Base-by-base conservation (phyloP, 1,139 yeast genomes). In the Yamadazyma buinensis region DNA sequence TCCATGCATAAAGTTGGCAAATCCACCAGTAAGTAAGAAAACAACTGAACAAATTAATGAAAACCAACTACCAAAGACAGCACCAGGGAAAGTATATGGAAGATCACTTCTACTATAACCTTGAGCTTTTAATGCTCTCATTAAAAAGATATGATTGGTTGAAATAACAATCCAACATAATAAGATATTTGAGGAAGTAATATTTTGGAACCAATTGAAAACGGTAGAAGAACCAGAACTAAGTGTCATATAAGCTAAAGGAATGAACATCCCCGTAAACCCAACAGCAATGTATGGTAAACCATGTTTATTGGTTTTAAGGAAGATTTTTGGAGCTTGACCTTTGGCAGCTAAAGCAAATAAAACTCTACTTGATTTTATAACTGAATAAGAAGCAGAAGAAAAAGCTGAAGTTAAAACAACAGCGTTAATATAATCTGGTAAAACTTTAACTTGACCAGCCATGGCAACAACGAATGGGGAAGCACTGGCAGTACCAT, bases 341-440 rank as follows among this genome's bases (percentile, higher is more conserved):
- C 67, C 66, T 40, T 66, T 66, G 8, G 57, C 51, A 19, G 71
- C 66, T 43, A 66, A 54, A 11, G 77, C 68, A 38, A 75, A 72
- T 39, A 73, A 59, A 32, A 75, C 64, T 52, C 80, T 66, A 23
- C 77, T 66, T 34, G 75, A 68, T 27, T 75, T 74, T 42, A 72
- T 71, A 26, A 74, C 72, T 13, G 74, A 64, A 15, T 77, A 69
- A 55, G 73, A 73, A 40, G 74, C 74, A 24, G 77, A 75, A 12
- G 78, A 71, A 23, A 74, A 51, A 9, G 73, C 75, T 2, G 77
- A 72, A 26, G 72, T 46, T 35, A 72, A 54, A 37, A 75, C 64
- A 26, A 75, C 71, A 8, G 77, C 77, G 46, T 74, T 75, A 61
- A 75, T 67, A 52, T 76, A 72, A 38, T 67, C 64, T 1, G 77